Conservation (phyloP, 805 yeast genomes). For the Jamesozyma hellenica region DNA sequence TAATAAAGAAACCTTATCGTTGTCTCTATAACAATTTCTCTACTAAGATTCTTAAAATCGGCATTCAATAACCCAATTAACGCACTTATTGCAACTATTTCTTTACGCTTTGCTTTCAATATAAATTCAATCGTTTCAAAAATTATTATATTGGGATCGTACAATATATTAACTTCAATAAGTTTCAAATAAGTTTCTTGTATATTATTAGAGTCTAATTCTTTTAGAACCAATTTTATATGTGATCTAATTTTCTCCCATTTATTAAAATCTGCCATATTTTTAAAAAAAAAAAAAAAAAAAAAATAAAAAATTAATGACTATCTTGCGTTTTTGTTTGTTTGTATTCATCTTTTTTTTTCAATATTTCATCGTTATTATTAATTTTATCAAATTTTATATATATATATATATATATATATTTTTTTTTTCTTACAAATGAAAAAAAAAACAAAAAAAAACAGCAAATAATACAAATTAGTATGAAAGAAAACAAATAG, state of each 20-base stretch:
- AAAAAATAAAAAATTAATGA: no score
- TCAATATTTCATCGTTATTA: no score
- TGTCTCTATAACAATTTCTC: background rate
- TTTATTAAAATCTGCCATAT: background rate
- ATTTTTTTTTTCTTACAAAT: no score
- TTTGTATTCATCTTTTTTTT: no score
- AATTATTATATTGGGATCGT: slow-evolving; percentile 54
- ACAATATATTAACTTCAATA: slow-evolving; percentile 45
- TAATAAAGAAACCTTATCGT: background rate
- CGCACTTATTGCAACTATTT: background rate
- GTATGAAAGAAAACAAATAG: background rate
- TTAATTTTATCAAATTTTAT: no score
- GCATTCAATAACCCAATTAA: background rate
- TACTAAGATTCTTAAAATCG: slow-evolving; percentile 28
- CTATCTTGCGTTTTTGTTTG: no score
- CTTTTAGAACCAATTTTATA: slow-evolving; percentile 41
- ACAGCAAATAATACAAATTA: no score
- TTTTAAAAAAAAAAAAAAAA: no score
- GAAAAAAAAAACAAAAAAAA: no score
- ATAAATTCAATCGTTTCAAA: no score
- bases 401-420: no score
- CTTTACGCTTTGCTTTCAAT: no score
- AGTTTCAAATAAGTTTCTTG: slow-evolving; percentile 36
- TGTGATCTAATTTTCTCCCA: slow-evolving; percentile 3
- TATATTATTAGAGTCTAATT: slow-evolving; percentile 4